These are phyloP conservation scores for Leersia perrieri DNA, from an alignment of 176 grass and related monocot genomes.

Conservation along the genomic window DNA sequence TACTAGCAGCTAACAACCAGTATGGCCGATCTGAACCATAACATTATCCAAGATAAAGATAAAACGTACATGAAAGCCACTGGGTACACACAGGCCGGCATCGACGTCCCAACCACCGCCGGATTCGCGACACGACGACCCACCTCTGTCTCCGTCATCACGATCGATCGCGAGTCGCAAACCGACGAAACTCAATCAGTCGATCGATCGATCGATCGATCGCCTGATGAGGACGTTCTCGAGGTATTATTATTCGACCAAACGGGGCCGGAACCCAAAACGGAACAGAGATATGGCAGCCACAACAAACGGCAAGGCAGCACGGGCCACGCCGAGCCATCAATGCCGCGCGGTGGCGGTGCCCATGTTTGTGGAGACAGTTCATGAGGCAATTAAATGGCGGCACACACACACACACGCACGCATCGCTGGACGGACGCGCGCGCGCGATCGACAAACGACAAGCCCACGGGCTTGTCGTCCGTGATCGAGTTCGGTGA, in stretches of 20 bases:
- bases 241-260: neutral
- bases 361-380: constrained; percentile 10
- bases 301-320: neutral
- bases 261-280: neutral
- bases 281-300: neutral
- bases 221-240: neutral
- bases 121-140: neutral
- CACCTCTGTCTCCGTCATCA: neutral
- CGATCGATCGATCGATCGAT: too few relatives aligned
- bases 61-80: neutral
- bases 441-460: too few relatives aligned
- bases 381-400: neutral
- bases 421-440: neutral
- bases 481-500: neutral
- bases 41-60: neutral
- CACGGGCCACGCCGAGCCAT: neutral
- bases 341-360: neutral
- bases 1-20: constrained; percentile 3
- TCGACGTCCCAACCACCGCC: constrained; percentile 34
- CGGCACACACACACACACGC: neutral
- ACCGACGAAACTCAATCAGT: neutral
- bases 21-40: constrained; percentile 5
- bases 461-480: too few relatives aligned
- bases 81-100: constrained; percentile 14
- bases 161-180: neutral